Conservation (phyloP, 1,284 basidiomycete genomes). For the Xerocomus nothofagi region DNA sequence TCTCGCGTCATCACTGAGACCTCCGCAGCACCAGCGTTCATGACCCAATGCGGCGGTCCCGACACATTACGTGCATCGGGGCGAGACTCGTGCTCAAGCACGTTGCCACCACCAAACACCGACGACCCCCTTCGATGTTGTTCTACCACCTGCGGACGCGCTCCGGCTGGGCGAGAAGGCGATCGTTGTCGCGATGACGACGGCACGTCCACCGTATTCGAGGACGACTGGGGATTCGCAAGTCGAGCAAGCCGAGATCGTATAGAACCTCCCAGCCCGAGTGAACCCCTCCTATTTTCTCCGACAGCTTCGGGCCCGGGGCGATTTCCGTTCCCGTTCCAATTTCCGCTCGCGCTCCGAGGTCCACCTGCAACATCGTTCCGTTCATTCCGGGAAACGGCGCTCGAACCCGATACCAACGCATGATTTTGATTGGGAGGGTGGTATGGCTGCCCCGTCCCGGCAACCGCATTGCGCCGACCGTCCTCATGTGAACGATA, state of each 20-base stretch:
- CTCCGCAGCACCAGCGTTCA: slow-evolving; percentile 8
- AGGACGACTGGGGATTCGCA: slow-evolving; percentile 19
- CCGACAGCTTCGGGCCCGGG: slow-evolving; percentile 9
- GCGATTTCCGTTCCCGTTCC: slow-evolving; percentile 12
- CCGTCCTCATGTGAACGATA: slow-evolving; percentile 27
- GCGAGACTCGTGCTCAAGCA: slow-evolving; percentile 14
- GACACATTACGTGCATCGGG: slow-evolving; percentile 1
- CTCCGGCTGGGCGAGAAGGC: slow-evolving; percentile 25
- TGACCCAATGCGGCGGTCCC: slow-evolving; percentile 17
- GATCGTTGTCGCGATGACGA: slow-evolving; percentile 20
- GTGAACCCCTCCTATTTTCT: slow-evolving; percentile 19
- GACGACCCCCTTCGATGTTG: slow-evolving; percentile 13
- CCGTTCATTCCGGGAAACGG: slow-evolving; percentile 9
- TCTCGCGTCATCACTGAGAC: slow-evolving; percentile 13
- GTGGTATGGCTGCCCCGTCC: slow-evolving; percentile 12
- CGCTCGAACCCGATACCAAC: not conserved
- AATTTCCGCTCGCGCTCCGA: slow-evolving; percentile 6
- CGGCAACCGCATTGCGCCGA: slow-evolving; percentile 17
- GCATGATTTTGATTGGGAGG: slow-evolving; percentile 2
- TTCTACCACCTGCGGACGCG: slow-evolving; percentile 25
- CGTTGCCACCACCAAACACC: slow-evolving; percentile 4
- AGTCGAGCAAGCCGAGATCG: slow-evolving; percentile 30
- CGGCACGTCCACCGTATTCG: slow-evolving; percentile 1
- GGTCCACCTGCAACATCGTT: slow-evolving; percentile 5
- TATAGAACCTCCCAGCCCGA: slow-evolving; percentile 24